Base-by-base conservation (phyloP, 2,329 filamentous ascomycete genomes). In the Aspergillus jensenii region DNA sequence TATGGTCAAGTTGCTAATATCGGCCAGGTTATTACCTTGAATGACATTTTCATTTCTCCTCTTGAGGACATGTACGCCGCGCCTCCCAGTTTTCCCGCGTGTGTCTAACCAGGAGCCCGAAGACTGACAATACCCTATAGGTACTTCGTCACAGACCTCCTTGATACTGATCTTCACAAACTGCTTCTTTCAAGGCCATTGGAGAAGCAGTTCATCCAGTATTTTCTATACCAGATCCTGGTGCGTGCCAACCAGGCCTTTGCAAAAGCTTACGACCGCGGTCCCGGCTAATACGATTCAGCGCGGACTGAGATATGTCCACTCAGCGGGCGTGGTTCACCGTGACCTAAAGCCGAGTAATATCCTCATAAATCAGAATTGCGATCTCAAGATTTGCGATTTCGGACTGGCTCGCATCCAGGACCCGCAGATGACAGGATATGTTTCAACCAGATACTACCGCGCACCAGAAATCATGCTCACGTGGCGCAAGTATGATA, bases 391-490 rank as follows among this genome's bases (percentile, higher is more conserved):
- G 82, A 99, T 99, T 76, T 99, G 95, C 83, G 95, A 99, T 76
- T 99, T 99, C 70, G 95, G 95, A 65, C 84, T 99, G 60, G 95
- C 95, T 54, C 91, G 95, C 76, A 96, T 99, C 69, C 95, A 99
- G 76, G 95, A 99, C 73, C 95, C 95, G 35, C 95, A 99, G 79
- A 99, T 99, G 95, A 99, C 95, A 41, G 95, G 95, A 67, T 99
- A 99, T 74, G 95, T 99, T 60, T 98, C 95, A 47, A 99, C 95
- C 62, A 85, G 95, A 83, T 99, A 99, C 83, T 99, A 99, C 84
- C 88, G 95, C 71, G 95, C 95, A 8, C 95, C 95, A n/a, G 95
- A 99, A 78, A 99, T 99, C 74, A 99, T 99, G 95, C 91, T 99
- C 74, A 98, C 95, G 64, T 99, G 95, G 95, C 95, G 99, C 82